Evolutionary conservation across 2,329 filamentous ascomycete genomes (phyloP).

Genomic region (Pseudogymnoascus sp.): DNA sequence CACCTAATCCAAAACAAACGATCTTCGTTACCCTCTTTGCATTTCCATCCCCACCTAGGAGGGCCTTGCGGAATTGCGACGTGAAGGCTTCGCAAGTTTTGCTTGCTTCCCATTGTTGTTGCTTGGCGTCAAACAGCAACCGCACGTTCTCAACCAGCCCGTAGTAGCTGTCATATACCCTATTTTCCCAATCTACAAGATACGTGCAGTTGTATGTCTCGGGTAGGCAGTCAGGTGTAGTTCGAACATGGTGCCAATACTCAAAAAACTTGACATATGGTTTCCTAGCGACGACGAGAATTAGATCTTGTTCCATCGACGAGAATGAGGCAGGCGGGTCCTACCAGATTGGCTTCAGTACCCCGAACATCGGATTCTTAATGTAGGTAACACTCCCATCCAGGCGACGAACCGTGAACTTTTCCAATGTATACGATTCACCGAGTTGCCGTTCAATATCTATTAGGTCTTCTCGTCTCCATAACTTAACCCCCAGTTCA

Average conservation of each 20-base stretch:
- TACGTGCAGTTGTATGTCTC: constrained; percentile 24
- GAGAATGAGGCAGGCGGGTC: background rate
- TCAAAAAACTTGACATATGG: constrained; percentile 21
- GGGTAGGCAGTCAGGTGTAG: constrained; percentile 15
- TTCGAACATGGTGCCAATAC: constrained; percentile 18
- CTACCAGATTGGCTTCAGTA: constrained; percentile 20
- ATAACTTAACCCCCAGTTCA: constrained; percentile 18
- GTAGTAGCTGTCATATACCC: constrained; percentile 15
- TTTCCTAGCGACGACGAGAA: constrained; percentile 15
- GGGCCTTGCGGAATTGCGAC: constrained; percentile 15
- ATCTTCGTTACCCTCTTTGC: constrained; percentile 21
- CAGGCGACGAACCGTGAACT: constrained; percentile 22
- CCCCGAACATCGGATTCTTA: constrained; percentile 20
- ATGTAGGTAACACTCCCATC: constrained; percentile 20
- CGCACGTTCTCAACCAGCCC: constrained; percentile 12
- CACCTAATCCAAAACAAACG: constrained; percentile 23
- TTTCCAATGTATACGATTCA: constrained; percentile 14
- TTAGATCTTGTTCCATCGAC: background rate
- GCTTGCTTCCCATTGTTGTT: constrained; percentile 19
- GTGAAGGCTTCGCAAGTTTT: constrained; percentile 17
- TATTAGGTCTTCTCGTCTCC: constrained; percentile 17
- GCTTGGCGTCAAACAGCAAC: constrained; percentile 16
- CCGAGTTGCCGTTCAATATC: constrained; percentile 21
- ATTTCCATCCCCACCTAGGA: constrained; percentile 11
- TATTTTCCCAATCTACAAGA: constrained; percentile 22